Conservation (phyloP, 2,329 filamentous ascomycete species). For the Alternaria angustiovoidea region DNA sequence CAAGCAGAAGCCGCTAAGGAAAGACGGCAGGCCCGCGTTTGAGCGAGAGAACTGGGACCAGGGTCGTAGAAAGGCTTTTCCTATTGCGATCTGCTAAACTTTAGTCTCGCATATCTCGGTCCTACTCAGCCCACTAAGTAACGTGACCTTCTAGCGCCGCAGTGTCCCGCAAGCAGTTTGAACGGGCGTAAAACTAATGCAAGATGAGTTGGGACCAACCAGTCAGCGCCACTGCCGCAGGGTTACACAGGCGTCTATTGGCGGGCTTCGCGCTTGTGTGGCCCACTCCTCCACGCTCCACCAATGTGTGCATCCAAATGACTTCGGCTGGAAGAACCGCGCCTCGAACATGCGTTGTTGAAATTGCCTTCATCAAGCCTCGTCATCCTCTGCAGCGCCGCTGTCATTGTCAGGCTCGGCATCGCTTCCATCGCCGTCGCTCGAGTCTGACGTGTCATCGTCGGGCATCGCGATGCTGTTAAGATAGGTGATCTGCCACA, state of each 20-base stretch:
- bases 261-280: slow-evolving; percentile 30
- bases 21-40: slow-evolving; percentile 24
- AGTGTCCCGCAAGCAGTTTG: slow-evolving; percentile 17
- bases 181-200: slow-evolving; percentile 28
- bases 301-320: slow-evolving; percentile 10
- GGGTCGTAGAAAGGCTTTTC: slow-evolving; percentile 20
- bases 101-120: not conserved
- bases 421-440: slow-evolving; percentile 34
- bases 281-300: slow-evolving; percentile 21
- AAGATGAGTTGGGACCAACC: slow-evolving; percentile 24
- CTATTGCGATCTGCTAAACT: not conserved
- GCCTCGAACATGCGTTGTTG: slow-evolving; percentile 29
- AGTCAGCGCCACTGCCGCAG: slow-evolving; percentile 26
- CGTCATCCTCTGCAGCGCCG: slow-evolving; percentile 18
- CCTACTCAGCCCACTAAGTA: not conserved
- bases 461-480: slow-evolving; percentile 62
- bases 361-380: slow-evolving; percentile 21
- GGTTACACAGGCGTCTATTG: slow-evolving; percentile 35
- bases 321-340: slow-evolving; percentile 18
- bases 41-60: slow-evolving; percentile 29
- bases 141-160: slow-evolving; percentile 29
- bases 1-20: slow-evolving; percentile 27
- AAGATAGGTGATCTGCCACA: slow-evolving; percentile 57
- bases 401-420: slow-evolving; percentile 22
- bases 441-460: slow-evolving; percentile 44